These are phyloP conservation scores for Dalbergia cultrata DNA, from an alignment of 306 rosid genomes.

Conservation along the genomic window DNA sequence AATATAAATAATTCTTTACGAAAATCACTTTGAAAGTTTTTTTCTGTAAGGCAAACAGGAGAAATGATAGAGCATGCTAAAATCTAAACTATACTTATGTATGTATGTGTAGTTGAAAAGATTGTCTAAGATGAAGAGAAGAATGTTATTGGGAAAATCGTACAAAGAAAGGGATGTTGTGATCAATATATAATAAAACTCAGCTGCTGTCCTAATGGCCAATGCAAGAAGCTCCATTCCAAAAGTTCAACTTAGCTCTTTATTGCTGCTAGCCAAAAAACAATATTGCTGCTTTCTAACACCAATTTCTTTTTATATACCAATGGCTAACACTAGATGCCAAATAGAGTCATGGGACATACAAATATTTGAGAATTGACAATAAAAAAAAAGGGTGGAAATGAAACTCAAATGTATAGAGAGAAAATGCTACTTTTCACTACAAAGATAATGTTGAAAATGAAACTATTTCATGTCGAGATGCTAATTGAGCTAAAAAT, in stretches of 20 bases:
- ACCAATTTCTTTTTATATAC: no score
- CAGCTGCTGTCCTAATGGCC: not conserved
- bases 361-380: no score
- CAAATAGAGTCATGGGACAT: no score
- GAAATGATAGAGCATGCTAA: not conserved
- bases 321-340: no score
- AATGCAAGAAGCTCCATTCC: slow-evolving; percentile 13
- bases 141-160: not conserved
- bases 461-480: not conserved
- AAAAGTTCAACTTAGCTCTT: not conserved
- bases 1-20: not conserved
- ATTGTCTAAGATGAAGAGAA: not conserved
- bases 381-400: no score
- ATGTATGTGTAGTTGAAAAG: not conserved
- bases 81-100: not conserved
- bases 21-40: slow-evolving; percentile 1
- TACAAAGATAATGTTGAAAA: no score
- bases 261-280: no score
- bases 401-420: no score
- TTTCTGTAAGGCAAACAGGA: not conserved
- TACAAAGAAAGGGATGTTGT: slow-evolving; percentile 4
- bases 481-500: not conserved
- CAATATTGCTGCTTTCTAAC: no score
- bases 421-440: no score
- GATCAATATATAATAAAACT: not conserved